Conservation (phyloP, 768 basidiomycete genomes). For the Trametes cingulata region DNA sequence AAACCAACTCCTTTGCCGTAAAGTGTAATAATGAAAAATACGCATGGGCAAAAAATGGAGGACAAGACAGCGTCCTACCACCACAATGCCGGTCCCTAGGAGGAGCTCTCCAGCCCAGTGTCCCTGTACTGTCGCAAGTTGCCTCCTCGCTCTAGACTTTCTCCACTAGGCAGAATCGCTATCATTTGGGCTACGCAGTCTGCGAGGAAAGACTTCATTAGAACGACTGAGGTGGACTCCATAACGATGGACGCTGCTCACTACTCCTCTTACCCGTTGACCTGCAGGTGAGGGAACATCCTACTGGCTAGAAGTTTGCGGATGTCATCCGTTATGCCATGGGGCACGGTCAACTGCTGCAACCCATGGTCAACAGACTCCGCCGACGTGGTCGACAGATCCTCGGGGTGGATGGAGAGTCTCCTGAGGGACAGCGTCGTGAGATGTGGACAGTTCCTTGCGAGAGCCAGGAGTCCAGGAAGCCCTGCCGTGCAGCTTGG, state of each 20-base stretch:
- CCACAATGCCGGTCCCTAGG: no score
- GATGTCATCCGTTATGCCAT: not conserved
- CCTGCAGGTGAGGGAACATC: not conserved
- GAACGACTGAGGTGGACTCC: no score
- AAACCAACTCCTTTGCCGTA: no score
- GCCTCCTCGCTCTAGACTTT: no score
- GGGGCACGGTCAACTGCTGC: not conserved
- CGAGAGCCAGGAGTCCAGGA: not conserved
- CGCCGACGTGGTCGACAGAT: not conserved
- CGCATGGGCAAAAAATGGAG: no score
- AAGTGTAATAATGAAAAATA: no score
- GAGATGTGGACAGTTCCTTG: not conserved
- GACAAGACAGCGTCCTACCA: no score
- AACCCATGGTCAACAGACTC: not conserved
- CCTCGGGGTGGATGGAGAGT: not conserved
- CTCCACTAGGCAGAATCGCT: no score
- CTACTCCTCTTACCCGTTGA: not conserved
- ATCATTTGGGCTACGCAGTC: no score
- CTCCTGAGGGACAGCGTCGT: not conserved
- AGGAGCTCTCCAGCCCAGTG: no score
- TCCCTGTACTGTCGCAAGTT: no score
- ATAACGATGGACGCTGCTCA: not conserved
- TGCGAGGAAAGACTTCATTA: no score
- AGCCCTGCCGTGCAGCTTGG: not conserved
- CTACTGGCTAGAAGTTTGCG: not conserved